Percentiles rank a stretch among this genome's conserved stretches.
Conservation (phyloP, 1,284 basidiomycete species). For the Ustilago trichophora region DNA sequence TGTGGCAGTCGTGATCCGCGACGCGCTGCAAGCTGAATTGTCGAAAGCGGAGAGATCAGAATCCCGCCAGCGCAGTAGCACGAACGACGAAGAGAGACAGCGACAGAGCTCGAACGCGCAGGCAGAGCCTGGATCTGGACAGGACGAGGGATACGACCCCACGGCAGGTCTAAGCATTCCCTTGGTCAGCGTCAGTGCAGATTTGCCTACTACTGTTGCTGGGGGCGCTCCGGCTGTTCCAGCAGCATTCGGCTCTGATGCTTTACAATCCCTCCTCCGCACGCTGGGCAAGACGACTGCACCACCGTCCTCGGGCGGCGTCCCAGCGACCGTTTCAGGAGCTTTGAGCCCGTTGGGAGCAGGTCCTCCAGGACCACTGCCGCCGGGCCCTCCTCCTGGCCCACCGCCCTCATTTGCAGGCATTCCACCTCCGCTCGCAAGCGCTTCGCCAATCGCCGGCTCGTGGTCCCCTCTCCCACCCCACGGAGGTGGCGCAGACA, state of each 20-base stretch:
- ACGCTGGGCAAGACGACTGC: slow-evolving; percentile 31
- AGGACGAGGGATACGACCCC: slow-evolving; percentile 24
- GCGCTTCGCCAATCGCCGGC: slow-evolving; percentile 7
- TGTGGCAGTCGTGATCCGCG: slow-evolving; percentile 53
- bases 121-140: neutral
- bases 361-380: slow-evolving; percentile 13
- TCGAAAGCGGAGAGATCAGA: slow-evolving; percentile 12
- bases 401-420: slow-evolving; percentile 22
- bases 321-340: neutral
- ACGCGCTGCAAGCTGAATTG: slow-evolving; percentile 32
- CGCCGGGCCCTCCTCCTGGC: slow-evolving; percentile 30
- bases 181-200: neutral
- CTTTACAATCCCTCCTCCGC: slow-evolving; percentile 35
- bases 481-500: neutral
- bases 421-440: neutral
- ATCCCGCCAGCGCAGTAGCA: slow-evolving; percentile 15
- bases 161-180: slow-evolving; percentile 17
- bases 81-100: slow-evolving; percentile 13
- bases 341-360: slow-evolving; percentile 6
- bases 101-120: neutral
- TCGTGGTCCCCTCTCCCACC: slow-evolving; percentile 19
- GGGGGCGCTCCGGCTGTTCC: neutral
- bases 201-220: neutral
- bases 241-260: slow-evolving; percentile 30
- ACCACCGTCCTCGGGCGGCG: neutral